Evolutionary conservation across 2,329 filamentous ascomycete species (phyloP).

Genomic region (Coleophoma eucalyptorum): DNA sequence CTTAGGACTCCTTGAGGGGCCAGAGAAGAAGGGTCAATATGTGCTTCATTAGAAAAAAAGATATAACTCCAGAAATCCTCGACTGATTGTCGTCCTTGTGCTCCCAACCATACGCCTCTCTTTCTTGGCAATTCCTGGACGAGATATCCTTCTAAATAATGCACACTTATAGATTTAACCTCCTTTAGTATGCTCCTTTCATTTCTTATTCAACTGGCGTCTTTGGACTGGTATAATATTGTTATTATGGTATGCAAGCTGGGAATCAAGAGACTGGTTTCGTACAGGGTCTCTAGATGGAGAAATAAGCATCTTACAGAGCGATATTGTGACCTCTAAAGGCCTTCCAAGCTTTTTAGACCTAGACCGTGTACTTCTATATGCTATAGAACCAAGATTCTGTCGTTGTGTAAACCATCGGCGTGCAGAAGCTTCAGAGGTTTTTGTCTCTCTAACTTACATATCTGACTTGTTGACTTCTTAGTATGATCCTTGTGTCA

Average conservation of each 20-base stretch:
- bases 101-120: not conserved
- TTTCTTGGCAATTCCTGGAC: too few species aligned
- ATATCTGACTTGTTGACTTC: too few species aligned
- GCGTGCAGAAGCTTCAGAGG: too few species aligned
- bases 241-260: not conserved
- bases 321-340: not conserved
- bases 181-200: not conserved
- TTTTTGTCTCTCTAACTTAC: too few species aligned
- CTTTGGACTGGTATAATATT: not conserved
- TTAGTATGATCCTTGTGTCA: too few species aligned
- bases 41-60: not conserved
- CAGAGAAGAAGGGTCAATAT: not conserved
- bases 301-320: not conserved
- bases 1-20: not conserved
- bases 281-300: not conserved
- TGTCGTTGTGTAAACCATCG: not conserved
- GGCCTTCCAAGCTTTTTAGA: not conserved
- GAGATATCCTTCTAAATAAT: not conserved
- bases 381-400: not conserved
- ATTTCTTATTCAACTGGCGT: not conserved
- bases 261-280: not conserved
- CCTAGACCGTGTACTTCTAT: not conserved
- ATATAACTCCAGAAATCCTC: not conserved
- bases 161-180: not conserved
- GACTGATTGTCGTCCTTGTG: not conserved